Percentiles rank a stretch among this genome's conserved stretches.
phyloP scores from a whole-genome alignment of 345 rosid genomes.

The Viola odorata region DNA sequence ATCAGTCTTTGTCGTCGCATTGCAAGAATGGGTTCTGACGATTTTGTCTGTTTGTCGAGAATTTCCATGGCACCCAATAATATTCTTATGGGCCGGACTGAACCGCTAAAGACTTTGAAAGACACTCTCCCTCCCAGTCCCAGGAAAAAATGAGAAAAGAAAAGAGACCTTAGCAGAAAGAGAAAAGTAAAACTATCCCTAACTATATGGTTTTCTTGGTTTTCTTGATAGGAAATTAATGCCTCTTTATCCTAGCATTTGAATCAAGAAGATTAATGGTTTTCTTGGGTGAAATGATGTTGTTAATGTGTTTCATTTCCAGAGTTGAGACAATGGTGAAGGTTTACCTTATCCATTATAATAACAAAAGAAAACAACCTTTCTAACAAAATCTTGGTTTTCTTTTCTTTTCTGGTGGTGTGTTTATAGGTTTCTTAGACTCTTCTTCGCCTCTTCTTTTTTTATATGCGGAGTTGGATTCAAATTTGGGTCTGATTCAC shows the following conservation, averaged over 20 bases:
- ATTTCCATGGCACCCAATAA: constrained; percentile 33
- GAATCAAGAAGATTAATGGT: constrained; percentile 6
- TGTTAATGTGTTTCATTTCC: too few relatives aligned
- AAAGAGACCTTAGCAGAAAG: not conserved
- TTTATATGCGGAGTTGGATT: too few relatives aligned
- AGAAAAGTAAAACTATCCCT: not conserved
- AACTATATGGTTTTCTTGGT: not conserved
- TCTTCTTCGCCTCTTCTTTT: not conserved
- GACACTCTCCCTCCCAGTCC: not conserved
- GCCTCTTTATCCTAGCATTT: constrained; percentile 6
- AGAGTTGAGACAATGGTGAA: not conserved
- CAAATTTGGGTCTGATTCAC: too few relatives aligned
- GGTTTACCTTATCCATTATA: constrained; percentile 3
- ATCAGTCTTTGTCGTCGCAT: constrained; percentile 18
- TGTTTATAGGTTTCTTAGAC: constrained; percentile 17
- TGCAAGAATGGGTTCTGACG: constrained; percentile 31
- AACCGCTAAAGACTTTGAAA: not conserved
- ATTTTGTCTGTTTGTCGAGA: constrained; percentile 45
- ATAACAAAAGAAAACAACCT: constrained; percentile 15
- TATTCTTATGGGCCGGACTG: too few relatives aligned
- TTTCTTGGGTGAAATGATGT: not conserved
- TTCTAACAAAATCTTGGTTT: constrained; percentile 16
- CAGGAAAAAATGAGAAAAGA: not conserved
- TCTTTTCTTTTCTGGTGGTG: constrained; percentile 10
- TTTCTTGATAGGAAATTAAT: not conserved